These are phyloP conservation scores for Canavalia ensiformis DNA, from an alignment of 306 rosid genomes.

Conservation along the genomic window DNA sequence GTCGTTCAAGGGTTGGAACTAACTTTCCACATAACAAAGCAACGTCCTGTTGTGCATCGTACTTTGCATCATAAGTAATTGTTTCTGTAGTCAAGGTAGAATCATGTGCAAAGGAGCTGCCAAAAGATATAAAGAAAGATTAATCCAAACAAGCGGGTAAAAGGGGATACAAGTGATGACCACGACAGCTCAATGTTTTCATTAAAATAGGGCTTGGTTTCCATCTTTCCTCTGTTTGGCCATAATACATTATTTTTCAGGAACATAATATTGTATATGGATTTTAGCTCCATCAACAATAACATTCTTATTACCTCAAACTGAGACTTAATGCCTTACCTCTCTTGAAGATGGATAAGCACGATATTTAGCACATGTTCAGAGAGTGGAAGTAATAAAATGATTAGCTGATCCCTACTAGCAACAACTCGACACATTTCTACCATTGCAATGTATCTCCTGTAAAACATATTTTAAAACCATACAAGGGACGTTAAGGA, in stretches of 20 bases:
- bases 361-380: constrained; percentile 82
- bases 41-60: constrained; percentile 64
- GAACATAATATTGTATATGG: neutral
- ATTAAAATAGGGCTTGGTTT: neutral
- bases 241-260: neutral
- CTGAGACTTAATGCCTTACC: constrained; percentile 59
- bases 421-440: constrained; percentile 95
- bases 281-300: constrained; percentile 20
- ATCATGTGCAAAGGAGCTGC: constrained; percentile 64
- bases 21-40: constrained; percentile 67
- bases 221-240: neutral
- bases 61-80: constrained; percentile 61
- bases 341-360: constrained; percentile 83
- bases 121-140: constrained; percentile 39
- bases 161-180: neutral
- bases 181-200: constrained; percentile 16
- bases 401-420: constrained; percentile 72
- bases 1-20: constrained; percentile 83
- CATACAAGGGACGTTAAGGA: constrained; percentile 20
- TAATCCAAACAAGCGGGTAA: constrained; percentile 28
- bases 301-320: constrained; percentile 8
- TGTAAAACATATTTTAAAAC: constrained; percentile 55
- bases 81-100: constrained; percentile 55
- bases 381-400: constrained; percentile 74
- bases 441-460: constrained; percentile 92